Evolutionary conservation across 345 rosid genomes (phyloP), one percentile per base, ranked within the genome.

Genomic region (Citrus maxima): DNA sequence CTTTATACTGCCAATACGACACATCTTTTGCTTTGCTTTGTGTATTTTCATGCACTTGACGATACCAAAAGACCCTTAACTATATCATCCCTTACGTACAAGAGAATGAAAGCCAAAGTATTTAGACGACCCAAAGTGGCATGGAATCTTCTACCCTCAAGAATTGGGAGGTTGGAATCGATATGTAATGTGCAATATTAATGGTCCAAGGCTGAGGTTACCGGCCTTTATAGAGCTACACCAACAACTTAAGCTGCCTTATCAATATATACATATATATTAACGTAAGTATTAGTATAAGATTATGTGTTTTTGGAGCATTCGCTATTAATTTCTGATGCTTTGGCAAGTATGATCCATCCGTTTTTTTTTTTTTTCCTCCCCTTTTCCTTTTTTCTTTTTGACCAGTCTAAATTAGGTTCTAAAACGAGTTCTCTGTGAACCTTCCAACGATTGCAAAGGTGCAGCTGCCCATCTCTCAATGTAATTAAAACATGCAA

Each of bases 1-100:
- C 88, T 88, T 90, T 86, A 87, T 80, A 85, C 79, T 88, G 79
- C 83, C 81, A 70, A 79, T 79, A 76, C 70, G 78, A 6, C 59
- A 40, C 49, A 66, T 77, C 54, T 76, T 81, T 83, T 34, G 79
- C 86, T 78, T 80, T 60, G 67, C 65, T 70, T 74, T 77, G 83
- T 78, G 90, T 87, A 88, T 88, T 90, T 90, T 83, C 89, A 83
- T 83, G 91, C 88, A 69, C 79, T 76, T 75, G 18, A 61, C 71
- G 38, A 68, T 56, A 66, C 76, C 72, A 73, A 77, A 61, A 37
- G 70, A 28, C 67, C 7, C 64, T 40, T 34, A 70, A 72, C 77
- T 67, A 49, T 10, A 49, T 10, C 67, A 73, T 68, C 68, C 77
- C 70, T 81, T 79, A 58, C 80, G 74, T 84, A 80, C 82, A 58